These are phyloP conservation scores for Neonectria punicea DNA, from an alignment of 2,329 filamentous ascomycete genomes.

Conservation along the genomic window DNA sequence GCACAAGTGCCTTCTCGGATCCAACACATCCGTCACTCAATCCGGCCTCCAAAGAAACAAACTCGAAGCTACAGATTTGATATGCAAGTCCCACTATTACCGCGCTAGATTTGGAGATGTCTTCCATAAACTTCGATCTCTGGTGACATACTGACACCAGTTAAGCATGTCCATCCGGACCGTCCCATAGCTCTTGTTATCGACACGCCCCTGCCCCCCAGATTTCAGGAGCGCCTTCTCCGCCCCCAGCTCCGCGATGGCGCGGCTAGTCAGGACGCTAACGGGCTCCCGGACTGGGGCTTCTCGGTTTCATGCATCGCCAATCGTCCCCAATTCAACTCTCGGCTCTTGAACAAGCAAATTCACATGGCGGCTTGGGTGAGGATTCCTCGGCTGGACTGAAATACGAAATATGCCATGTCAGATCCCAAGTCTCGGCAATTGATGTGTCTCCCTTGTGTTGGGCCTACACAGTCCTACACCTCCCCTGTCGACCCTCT, in stretches of 20 bases:
- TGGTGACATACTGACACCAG: background rate
- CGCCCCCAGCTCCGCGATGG: conserved; percentile 24
- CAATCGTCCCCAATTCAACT: conserved; percentile 26
- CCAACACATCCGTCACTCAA: background rate
- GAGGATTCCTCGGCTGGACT: conserved; percentile 1
- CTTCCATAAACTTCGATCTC: background rate
- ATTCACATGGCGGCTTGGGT: conserved; percentile 7
- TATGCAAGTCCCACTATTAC: background rate
- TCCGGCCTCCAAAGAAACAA: background rate
- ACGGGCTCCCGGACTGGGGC: conserved; percentile 15
- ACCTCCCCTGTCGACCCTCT: conserved; percentile 2
- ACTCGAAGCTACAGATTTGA: background rate
- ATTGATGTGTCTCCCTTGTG: background rate
- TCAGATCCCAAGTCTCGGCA: conserved; percentile 1
- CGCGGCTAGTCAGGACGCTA: conserved; percentile 27
- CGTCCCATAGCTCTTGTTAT: conserved; percentile 22
- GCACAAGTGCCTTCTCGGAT: background rate
- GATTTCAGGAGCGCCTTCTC: conserved; percentile 42
- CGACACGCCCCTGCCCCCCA: conserved; percentile 38
- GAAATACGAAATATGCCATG: background rate
- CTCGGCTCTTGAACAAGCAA: conserved; percentile 12
- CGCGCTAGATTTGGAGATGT: background rate
- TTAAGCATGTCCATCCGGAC: background rate
- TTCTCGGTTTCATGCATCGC: conserved; percentile 29
- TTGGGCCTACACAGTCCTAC: background rate